phyloP scores from a whole-genome alignment of 176 grass and related monocot genomes.

The Triticum monococcum region DNA sequence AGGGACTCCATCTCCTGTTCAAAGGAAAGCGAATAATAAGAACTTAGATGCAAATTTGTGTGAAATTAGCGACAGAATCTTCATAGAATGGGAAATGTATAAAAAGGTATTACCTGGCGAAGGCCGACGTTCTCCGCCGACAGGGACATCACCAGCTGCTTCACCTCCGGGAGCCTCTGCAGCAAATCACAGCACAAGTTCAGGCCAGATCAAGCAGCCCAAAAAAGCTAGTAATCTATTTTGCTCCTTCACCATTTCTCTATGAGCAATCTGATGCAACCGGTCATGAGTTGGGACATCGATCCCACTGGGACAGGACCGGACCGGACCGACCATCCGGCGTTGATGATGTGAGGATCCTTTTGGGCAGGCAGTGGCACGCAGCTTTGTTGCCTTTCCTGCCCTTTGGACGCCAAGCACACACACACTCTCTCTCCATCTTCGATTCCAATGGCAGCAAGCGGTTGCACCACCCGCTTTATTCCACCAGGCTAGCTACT shows the following conservation, averaged over 20 bases:
- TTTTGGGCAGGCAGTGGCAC: conserved; percentile 8
- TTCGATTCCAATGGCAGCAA: background rate
- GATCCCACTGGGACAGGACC: background rate
- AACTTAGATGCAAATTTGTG: no score
- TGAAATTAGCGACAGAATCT: no score
- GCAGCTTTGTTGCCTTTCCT: conserved; percentile 14
- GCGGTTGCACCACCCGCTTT: conserved; percentile 17
- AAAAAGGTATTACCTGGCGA: conserved; percentile 31
- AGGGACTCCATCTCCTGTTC: conserved; percentile 39
- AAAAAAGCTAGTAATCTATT: no score
- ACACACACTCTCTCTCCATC: background rate
- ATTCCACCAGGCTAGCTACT: conserved; percentile 23
- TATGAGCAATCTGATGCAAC: background rate
- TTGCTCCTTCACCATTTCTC: no score
- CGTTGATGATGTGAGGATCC: conserved; percentile 37
- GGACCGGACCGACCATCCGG: background rate
- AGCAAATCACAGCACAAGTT: background rate
- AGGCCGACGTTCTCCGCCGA: conserved; percentile 54
- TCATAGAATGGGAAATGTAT: no score
- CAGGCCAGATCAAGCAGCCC: background rate
- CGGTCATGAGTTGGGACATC: background rate
- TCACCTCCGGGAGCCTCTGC: conserved; percentile 64
- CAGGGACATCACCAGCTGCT: conserved; percentile 56
- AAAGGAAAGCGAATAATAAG: no score
- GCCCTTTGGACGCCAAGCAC: conserved; percentile 14